Evolutionary conservation across 2,329 filamentous ascomycete genomes (phyloP).

Genomic region (Xylaria sp.): DNA sequence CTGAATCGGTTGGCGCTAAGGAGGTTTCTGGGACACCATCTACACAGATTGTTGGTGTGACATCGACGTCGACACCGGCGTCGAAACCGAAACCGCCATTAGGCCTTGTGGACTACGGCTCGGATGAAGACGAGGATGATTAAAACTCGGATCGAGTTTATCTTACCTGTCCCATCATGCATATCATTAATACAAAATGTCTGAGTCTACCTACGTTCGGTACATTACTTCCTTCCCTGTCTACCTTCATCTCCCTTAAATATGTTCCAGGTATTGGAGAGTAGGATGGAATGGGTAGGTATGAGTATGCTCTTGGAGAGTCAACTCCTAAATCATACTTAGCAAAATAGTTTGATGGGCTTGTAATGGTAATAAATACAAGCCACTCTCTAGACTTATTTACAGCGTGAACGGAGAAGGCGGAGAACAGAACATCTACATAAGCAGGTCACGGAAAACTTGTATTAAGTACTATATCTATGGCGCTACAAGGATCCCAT

Average conservation of each 20-base stretch:
- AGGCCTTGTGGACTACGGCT: constrained; percentile 66
- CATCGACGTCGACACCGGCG: constrained; percentile 46
- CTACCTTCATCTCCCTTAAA: too few relatives aligned
- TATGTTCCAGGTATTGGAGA: neutral
- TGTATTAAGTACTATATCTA: neutral
- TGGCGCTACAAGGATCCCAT: neutral
- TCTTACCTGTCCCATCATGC: too few relatives aligned
- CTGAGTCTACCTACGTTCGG: too few relatives aligned
- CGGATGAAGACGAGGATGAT: constrained; percentile 64
- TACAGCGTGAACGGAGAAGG: neutral
- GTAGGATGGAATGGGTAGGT: neutral
- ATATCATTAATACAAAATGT: too few relatives aligned
- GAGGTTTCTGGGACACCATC: constrained; percentile 22
- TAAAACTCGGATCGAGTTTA: neutral
- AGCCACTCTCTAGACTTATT: neutral
- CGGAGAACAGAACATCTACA: neutral
- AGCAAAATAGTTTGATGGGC: neutral
- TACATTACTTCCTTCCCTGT: too few relatives aligned
- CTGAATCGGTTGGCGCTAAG: constrained; percentile 11
- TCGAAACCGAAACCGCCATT: constrained; percentile 44
- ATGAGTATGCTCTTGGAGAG: neutral
- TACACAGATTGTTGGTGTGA: neutral
- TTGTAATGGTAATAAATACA: neutral
- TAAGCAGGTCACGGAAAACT: neutral
- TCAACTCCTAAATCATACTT: neutral